Evolutionary conservation across 176 grass and related monocot genomes (phyloP).

Genomic region (Aegilops umbellulata): DNA sequence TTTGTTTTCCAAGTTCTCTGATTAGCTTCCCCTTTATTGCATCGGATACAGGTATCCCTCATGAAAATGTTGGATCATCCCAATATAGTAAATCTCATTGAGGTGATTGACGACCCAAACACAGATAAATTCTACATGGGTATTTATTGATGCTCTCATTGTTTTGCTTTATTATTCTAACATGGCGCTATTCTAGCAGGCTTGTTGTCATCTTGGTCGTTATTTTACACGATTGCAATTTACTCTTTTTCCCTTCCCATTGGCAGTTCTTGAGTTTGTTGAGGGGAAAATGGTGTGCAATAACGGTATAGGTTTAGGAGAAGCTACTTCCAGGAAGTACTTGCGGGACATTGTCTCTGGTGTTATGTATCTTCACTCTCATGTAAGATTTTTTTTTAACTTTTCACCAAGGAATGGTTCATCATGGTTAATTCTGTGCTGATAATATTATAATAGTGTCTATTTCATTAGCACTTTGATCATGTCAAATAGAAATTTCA

Average conservation of each 20-base stretch:
- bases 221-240: neutral
- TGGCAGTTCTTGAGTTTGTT: slow-evolving; percentile 75
- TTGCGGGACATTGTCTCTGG: slow-evolving; percentile 77
- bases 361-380: slow-evolving; percentile 86
- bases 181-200: neutral
- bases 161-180: slow-evolving; percentile 19
- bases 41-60: slow-evolving; percentile 68
- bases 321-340: slow-evolving; percentile 68
- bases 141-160: slow-evolving; percentile 32
- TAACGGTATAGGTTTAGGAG: slow-evolving; percentile 60
- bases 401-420: neutral
- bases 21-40: neutral
- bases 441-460: neutral
- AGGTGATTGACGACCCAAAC: slow-evolving; percentile 86
- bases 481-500: neutral
- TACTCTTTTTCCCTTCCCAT: slow-evolving; percentile 4
- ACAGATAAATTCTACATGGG: slow-evolving; percentile 61
- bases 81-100: slow-evolving; percentile 94
- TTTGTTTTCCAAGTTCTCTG: neutral
- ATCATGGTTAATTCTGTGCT: neutral
- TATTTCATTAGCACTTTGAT: neutral
- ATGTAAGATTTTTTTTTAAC: slow-evolving; percentile 52
- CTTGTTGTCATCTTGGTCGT: neutral
- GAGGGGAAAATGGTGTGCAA: slow-evolving; percentile 75
- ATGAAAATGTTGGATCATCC: slow-evolving; percentile 97